These are phyloP conservation scores for Phlyctochytrium planicorne DNA, from an alignment of 192 early-diverging fungal genomes.

Conservation along the genomic window DNA sequence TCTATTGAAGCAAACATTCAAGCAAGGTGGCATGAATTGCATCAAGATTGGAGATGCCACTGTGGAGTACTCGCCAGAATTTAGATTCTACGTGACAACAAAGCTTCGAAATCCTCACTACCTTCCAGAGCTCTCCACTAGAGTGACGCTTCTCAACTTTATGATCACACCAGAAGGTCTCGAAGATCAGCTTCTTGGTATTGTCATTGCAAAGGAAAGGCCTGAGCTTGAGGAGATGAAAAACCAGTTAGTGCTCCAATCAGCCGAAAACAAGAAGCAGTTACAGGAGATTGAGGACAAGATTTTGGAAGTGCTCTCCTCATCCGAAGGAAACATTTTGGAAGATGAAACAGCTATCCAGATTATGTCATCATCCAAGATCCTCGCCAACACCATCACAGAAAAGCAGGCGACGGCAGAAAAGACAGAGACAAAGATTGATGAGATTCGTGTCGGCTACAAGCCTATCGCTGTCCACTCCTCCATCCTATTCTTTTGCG, in stretches of 20 bases:
- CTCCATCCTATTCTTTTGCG: slow-evolving; percentile 60
- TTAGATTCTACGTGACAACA: slow-evolving; percentile 61
- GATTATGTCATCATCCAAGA: slow-evolving; percentile 60
- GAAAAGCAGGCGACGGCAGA: slow-evolving; percentile 62
- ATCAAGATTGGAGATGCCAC: slow-evolving; percentile 56
- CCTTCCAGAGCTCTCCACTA: slow-evolving; percentile 59
- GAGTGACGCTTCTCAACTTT: slow-evolving; percentile 61
- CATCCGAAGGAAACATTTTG: slow-evolving; percentile 59
- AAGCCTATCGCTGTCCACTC: slow-evolving; percentile 56
- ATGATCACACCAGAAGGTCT: slow-evolving; percentile 67
- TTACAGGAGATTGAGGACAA: slow-evolving; percentile 62
- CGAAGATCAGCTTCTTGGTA: slow-evolving; percentile 62
- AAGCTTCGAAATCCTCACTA: slow-evolving; percentile 63
- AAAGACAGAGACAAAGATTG: slow-evolving; percentile 61
- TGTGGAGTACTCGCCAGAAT: slow-evolving; percentile 63
- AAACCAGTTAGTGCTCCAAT: slow-evolving; percentile 55
- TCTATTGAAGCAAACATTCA: slow-evolving; percentile 62
- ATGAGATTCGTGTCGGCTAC: slow-evolving; percentile 62
- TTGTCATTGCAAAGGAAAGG: slow-evolving; percentile 63
- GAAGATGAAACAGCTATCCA: slow-evolving; percentile 68
- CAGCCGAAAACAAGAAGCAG: slow-evolving; percentile 63
- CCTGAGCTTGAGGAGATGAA: slow-evolving; percentile 65
- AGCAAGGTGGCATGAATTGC: slow-evolving; percentile 62
- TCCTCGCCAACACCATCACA: slow-evolving; percentile 56
- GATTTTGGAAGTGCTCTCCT: slow-evolving; percentile 60